Percentiles rank a stretch among this genome's conserved stretches.
phyloP scores from a whole-genome alignment of 345 rosid species.

The Acer negundo region DNA sequence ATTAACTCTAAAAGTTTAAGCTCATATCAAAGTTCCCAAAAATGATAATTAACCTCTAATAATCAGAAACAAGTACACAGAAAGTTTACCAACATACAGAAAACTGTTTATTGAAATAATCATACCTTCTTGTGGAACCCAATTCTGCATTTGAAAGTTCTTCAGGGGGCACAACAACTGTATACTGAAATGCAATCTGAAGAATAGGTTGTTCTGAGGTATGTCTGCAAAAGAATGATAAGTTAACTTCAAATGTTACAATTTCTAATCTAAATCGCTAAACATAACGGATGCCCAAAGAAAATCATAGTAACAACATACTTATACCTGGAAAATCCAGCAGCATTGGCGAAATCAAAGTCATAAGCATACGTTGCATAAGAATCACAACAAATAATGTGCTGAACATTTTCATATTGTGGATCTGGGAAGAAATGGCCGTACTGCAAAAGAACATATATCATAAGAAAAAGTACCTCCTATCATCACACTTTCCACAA shows the following conservation, averaged over 20 bases:
- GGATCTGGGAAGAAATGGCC: constrained; percentile 99
- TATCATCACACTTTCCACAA: constrained; percentile 14
- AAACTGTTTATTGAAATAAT: constrained; percentile 12
- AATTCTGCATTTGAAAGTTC: constrained; percentile 56
- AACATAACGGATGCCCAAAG: background rate
- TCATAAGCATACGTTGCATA: constrained; percentile 95
- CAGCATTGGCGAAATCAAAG: constrained; percentile 74
- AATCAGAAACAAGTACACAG: background rate
- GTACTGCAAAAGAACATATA: constrained; percentile 57
- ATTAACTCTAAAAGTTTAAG: background rate
- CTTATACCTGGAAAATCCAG: constrained; percentile 84
- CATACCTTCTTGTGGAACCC: constrained; percentile 72
- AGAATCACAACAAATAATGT: constrained; percentile 96
- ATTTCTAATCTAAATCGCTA: constrained; percentile 3
- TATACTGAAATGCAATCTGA: constrained; percentile 95
- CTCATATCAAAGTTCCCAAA: background rate
- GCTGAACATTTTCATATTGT: constrained; percentile 95
- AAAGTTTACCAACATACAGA: constrained; percentile 7
- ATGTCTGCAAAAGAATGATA: constrained; percentile 51
- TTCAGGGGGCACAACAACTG: constrained; percentile 84
- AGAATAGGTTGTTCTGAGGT: constrained; percentile 79
- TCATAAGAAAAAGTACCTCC: constrained; percentile 14
- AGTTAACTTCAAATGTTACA: background rate
- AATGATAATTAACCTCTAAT: background rate
- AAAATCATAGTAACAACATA: constrained; percentile 7